Evolutionary conservation across 495 filamentous ascomycete genomes (phyloP), one percentile per base, ranked within the genome.

Genomic region (Cercophora scortea): DNA sequence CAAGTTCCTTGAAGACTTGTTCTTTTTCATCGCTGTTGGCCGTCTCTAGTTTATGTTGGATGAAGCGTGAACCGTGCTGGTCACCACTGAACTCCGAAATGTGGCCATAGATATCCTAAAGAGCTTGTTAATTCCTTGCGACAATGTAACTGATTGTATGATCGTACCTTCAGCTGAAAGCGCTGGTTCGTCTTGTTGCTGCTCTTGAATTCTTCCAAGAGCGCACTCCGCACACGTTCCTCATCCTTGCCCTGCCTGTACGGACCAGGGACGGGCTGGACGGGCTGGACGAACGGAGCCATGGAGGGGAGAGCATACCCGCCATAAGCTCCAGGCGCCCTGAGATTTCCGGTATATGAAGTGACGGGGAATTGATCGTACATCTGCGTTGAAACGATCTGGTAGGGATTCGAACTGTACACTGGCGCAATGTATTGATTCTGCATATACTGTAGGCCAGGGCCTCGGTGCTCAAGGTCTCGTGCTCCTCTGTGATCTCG

Each of bases 21-120:
- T 95, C 89, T 64, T 96, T 96, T 63, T 98, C 93, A 51, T 98
- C 93, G 56, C 90, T 94, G 62, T 96, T 96, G 43, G 94, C 94
- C 2, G 86, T 87, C 72, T 95, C 88, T 19, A 98, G 79, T 64
- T 96, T 97, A 54, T 88, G 82, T 67, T 98, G 93, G 52, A 98
- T 95, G 66, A 96, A 96, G 1, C 93, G 83, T 3, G 94, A 97
- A 1, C 91, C 93, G 59, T 94, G 86, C 62, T 96, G 92, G 65
- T 98, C 93, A 6, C 92, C 93, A 61, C 88, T 88, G 61, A 97
- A 97, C 62, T 98, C 93, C 9, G 95, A 91, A 43, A 97, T 79
- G 60, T 95, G 85, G 50, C 79, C 76, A 59, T 89, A 94, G 52
- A 97, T 93, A 55, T 96, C 88, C 84, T 88, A 50, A 1, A 33